phyloP scores from a whole-genome alignment of 2,329 filamentous ascomycete species.

The Torrubiella hemipterigena region DNA sequence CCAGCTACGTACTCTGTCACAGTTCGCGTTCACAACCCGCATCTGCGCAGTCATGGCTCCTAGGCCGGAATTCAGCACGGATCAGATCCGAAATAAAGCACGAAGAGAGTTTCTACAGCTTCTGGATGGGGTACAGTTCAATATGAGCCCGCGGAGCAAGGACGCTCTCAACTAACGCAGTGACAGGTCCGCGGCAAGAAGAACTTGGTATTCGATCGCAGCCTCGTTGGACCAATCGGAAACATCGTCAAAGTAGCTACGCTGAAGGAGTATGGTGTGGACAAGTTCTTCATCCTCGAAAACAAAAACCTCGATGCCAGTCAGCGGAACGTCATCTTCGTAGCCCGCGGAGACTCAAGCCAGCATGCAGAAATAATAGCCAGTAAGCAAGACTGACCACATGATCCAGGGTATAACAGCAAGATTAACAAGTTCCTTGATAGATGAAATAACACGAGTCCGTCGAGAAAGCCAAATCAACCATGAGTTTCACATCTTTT shows the following conservation, averaged over 20 bases:
- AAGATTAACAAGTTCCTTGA: slow-evolving; percentile 22
- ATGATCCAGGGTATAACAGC: no score
- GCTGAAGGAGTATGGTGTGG: slow-evolving; percentile 92
- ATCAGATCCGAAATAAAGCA: slow-evolving; percentile 68
- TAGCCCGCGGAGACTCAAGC: slow-evolving; percentile 81
- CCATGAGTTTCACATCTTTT: slow-evolving; percentile 95
- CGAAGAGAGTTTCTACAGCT: slow-evolving; percentile 82
- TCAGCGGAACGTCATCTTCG: slow-evolving; percentile 89
- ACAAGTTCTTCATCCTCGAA: slow-evolving; percentile 94
- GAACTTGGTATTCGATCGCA: slow-evolving; percentile 87
- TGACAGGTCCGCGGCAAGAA: slow-evolving; percentile 92
- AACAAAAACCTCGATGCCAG: slow-evolving; percentile 91
- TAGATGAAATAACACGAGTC: slow-evolving; percentile 84
- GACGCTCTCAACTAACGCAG: slow-evolving; percentile 9
- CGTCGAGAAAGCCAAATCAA: slow-evolving; percentile 79
- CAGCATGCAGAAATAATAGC: slow-evolving; percentile 76
- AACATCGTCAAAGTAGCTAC: slow-evolving; percentile 91
- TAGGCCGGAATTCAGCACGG: slow-evolving; percentile 58
- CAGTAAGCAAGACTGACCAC: no score
- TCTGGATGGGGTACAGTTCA: slow-evolving; percentile 78
- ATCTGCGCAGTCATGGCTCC: slow-evolving; percentile 57
- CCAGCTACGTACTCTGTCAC: no score
- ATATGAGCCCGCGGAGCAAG: no score
- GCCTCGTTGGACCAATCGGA: slow-evolving; percentile 78
- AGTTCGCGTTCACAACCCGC: no score